These are phyloP conservation scores for Globisporangium mamillatum DNA, from an alignment of 352 stramenopile species.

Conservation along the genomic window DNA sequence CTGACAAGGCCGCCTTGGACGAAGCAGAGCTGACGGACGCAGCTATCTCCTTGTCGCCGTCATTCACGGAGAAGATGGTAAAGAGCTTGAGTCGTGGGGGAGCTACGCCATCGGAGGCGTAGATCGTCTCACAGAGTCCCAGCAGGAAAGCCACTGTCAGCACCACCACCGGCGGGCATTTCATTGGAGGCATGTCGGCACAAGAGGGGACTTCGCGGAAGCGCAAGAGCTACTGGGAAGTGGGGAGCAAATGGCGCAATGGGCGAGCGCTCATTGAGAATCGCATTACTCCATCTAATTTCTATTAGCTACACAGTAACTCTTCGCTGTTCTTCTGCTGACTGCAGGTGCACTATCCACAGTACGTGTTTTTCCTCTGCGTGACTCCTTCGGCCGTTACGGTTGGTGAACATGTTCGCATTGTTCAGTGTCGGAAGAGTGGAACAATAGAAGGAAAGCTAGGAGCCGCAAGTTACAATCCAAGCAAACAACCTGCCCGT, in stretches of 20 bases:
- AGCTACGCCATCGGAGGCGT: not conserved
- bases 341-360: constrained; percentile 8
- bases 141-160: not conserved
- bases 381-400: not conserved
- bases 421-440: not conserved
- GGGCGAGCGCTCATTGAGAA: not conserved
- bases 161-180: not conserved
- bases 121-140: not conserved
- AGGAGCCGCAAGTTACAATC: too few species aligned
- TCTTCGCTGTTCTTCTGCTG: not conserved
- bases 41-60: not conserved
- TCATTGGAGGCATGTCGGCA: not conserved
- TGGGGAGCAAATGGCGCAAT: not conserved
- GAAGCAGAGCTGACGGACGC: not conserved
- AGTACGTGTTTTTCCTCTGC: not conserved
- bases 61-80: not conserved
- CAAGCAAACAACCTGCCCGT: not conserved
- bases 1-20: not conserved
- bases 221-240: not conserved
- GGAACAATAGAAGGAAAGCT: not conserved
- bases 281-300: not conserved
- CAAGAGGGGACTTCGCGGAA: not conserved
- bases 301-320: not conserved
- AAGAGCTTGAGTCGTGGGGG: constrained; percentile 11
- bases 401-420: not conserved